A percentile compares a stretch with the other conserved stretches of the same genome.
Conservation (phyloP, 345 rosid genomes). For the Angophora floribunda region DNA sequence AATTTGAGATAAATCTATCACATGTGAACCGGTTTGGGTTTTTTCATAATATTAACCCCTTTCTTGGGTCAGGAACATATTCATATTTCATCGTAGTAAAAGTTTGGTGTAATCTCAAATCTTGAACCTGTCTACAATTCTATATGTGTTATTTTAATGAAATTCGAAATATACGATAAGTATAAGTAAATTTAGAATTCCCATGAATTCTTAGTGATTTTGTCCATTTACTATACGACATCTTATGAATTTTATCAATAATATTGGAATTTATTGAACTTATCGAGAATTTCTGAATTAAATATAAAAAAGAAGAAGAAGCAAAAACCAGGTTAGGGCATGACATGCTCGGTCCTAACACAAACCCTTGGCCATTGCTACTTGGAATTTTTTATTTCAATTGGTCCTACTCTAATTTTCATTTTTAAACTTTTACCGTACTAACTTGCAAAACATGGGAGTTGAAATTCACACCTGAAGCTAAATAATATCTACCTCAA, state of each 20-base stretch:
- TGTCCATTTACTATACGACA: background rate
- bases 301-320: background rate
- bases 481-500: no score
- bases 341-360: background rate
- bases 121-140: background rate
- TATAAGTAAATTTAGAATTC: background rate
- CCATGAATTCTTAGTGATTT: background rate
- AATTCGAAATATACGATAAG: background rate
- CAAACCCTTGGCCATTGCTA: background rate
- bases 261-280: background rate
- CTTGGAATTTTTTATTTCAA: no score
- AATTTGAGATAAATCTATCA: fast-evolving
- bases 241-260: background rate
- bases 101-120: background rate
- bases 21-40: fast-evolving
- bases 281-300: background rate
- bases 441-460: no score
- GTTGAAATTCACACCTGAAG: no score
- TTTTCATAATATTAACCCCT: fast-evolving
- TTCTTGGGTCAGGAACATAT: background rate
- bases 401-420: no score
- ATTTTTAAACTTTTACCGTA: no score
- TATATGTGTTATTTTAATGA: background rate
- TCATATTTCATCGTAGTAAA: background rate
- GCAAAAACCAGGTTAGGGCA: background rate